Evolutionary conservation across 225 moss, liverwort and hornwort genomes (phyloP).

Genomic region (Anthoceros angustus): DNA sequence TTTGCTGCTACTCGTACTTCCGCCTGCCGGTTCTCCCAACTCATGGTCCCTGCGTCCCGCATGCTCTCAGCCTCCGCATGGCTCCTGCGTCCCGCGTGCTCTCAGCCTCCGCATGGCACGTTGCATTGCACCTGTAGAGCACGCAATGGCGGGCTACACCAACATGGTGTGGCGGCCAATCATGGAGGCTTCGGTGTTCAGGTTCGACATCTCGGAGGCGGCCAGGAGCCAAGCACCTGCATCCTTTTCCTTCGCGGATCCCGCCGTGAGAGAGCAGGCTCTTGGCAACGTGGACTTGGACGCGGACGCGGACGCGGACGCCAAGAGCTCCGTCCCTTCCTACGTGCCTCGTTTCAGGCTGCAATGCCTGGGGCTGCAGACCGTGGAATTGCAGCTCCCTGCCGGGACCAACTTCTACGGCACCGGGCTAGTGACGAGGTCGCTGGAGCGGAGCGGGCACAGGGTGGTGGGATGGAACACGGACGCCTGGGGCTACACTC

Average conservation of each 20-base stretch:
- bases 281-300: background rate
- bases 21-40: too few species aligned
- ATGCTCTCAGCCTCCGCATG: too few species aligned
- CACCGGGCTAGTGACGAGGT: constrained; percentile 68
- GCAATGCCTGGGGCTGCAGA: constrained; percentile 38
- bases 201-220: constrained; percentile 55
- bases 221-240: constrained; percentile 35
- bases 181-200: constrained; percentile 45
- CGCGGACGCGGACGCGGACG: constrained; percentile 8
- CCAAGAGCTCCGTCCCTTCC: constrained; percentile 17
- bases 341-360: constrained; percentile 30
- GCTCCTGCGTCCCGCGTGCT: too few species aligned
- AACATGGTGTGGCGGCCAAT: constrained; percentile 54
- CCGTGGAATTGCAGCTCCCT: constrained; percentile 21
- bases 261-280: constrained; percentile 32
- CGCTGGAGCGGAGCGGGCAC: constrained; percentile 67
- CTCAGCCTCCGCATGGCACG: too few species aligned
- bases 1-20: too few species aligned
- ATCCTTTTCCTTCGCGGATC: constrained; percentile 40
- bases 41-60: too few species aligned
- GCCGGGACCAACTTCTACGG: constrained; percentile 69
- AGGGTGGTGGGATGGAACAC: constrained; percentile 89
- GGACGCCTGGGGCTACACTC: constrained; percentile 90
- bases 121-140: constrained; percentile 7
- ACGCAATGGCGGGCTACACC: background rate